phyloP scores from a whole-genome alignment of 352 stramenopile genomes.

The Saprolegnia parasitica region DNA sequence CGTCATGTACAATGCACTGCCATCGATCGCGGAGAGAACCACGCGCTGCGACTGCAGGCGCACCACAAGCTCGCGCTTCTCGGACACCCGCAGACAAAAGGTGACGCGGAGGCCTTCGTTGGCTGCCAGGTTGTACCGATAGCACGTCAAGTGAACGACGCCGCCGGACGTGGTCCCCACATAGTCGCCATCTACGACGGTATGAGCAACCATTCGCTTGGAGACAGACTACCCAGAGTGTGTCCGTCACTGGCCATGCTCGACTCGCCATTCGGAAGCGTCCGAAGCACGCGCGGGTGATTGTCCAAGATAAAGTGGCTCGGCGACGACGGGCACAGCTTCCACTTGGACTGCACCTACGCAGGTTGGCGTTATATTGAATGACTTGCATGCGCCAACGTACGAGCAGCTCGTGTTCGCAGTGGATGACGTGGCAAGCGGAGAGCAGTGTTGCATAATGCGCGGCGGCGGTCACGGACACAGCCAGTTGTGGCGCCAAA shows the following conservation, averaged over 20 bases:
- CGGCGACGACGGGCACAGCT: neutral
- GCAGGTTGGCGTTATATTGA: neutral
- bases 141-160: neutral
- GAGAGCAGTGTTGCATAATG: too few relatives aligned
- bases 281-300: neutral
- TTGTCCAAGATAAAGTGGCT: slow-evolving; percentile 21
- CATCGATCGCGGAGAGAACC: neutral
- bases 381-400: too few relatives aligned
- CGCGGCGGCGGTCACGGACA: too few relatives aligned
- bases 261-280: slow-evolving; percentile 23
- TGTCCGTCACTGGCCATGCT: neutral
- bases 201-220: too few relatives aligned
- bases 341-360: slow-evolving; percentile 15
- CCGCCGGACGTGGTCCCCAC: neutral
- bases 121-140: neutral
- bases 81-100: neutral
- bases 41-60: neutral
- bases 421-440: too few relatives aligned
- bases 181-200: slow-evolving; percentile 17
- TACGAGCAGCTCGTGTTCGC: too few relatives aligned
- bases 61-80: neutral
- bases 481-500: too few relatives aligned
- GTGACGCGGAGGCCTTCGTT: neutral
- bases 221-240: neutral
- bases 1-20: neutral